Evolutionary conservation across 1,139 yeast genomes (phyloP), one percentile per base, ranked within the genome.

Genomic region (Candida sanyaensis): DNA sequence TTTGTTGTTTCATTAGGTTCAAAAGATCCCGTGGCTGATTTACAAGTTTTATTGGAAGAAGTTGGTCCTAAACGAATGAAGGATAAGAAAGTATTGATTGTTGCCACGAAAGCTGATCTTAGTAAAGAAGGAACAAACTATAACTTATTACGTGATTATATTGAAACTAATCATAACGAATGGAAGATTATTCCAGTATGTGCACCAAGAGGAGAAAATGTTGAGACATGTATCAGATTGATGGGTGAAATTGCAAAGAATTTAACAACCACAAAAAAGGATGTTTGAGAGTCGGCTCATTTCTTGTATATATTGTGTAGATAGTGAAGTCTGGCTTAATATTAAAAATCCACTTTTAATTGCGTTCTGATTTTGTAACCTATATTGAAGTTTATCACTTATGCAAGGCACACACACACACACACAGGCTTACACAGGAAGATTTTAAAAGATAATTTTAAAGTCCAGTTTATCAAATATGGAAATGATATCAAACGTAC

Each of bases 51-150:
- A 47, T 64, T 89, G 1, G 68, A 69, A 1, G 99, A 93, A 59
- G 77, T 93, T 53, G 97, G 96, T 0, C 64, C 68, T 0, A 65
- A 72, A 44, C 77, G 96, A 37, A 62, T 88, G 66, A 62, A 68
- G 24, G 73, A 68, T 42, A 91, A 90, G 61, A 76, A 72, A 45
- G 80, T 87, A 1, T 72, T 92, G 49, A 82, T 93, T 12, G 89
- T 91, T 13, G 97, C 95, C 13, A 91, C 97, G 12, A 93, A 93
- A 64, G 98, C 97, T 1, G 99, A 93, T 63, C 62, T 89, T 27
- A 80, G 76, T 38, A 77, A 69, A 2, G 68, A 83, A 27, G 71
- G 77, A 39, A 72, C 67, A 27, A 78, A 72, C 44, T 90, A 69
- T 57, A 44, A 45, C 1, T 46, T 45, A 8, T 68, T 90, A 42